These are phyloP conservation scores for Pinus albicaulis DNA, from an alignment of 75 land plant genomes.

Conservation along the genomic window DNA sequence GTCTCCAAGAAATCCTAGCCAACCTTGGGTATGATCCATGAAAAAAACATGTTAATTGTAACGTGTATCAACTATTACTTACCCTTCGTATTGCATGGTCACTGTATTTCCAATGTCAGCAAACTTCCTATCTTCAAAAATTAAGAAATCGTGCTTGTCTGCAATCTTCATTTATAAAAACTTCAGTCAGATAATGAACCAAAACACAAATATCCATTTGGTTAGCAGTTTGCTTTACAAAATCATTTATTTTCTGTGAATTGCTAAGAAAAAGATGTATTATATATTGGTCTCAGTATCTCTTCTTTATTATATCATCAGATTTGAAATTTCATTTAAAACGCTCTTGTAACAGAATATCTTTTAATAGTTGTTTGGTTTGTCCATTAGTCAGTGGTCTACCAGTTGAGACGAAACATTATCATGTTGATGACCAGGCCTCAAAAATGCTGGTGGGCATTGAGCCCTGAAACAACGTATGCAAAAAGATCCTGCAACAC, in stretches of 20 bases:
- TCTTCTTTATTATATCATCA: neutral
- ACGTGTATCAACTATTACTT: slow-evolving; percentile 3
- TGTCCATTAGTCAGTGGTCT: neutral
- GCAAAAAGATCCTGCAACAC: too few relatives aligned
- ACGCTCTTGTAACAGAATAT: neutral
- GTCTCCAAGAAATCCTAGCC: slow-evolving; percentile 8
- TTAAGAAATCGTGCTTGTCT: slow-evolving; percentile 86
- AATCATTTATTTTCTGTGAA: neutral
- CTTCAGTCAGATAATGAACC: neutral
- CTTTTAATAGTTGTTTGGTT: neutral
- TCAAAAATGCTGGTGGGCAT: too few relatives aligned
- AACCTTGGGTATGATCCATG: neutral
- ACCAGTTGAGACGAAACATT: neutral
- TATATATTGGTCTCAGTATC: neutral
- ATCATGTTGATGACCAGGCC: too few relatives aligned
- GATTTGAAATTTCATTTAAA: neutral
- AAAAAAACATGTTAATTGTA: neutral
- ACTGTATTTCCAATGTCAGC: slow-evolving; percentile 99
- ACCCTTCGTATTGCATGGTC: slow-evolving; percentile 98
- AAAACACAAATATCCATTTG: neutral
- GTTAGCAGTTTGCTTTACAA: neutral
- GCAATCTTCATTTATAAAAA: slow-evolving; percentile 62
- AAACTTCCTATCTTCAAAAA: slow-evolving; percentile 98
- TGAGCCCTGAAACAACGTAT: too few relatives aligned
- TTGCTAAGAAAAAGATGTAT: neutral